Percentiles rank a stretch among this genome's conserved stretches.
Conservation (phyloP, 2,329 filamentous ascomycete species). For the Talaromyces islandicus region DNA sequence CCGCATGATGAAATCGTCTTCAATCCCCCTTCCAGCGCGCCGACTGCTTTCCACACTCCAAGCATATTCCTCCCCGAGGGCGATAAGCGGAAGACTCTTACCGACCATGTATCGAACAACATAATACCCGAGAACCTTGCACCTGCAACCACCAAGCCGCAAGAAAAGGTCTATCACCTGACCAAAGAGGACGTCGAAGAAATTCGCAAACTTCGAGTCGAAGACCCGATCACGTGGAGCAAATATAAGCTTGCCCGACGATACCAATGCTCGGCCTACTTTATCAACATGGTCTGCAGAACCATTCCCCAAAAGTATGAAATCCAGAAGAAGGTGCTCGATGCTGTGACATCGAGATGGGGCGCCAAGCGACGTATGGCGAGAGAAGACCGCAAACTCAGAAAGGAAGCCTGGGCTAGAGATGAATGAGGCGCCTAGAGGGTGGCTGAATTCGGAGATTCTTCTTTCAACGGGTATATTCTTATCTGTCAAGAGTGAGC, state of each 20-base stretch:
- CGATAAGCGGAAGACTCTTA: conserved; percentile 48
- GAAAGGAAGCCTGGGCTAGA: conserved; percentile 56
- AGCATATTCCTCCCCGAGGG: conserved; percentile 56
- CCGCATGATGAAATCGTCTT: conserved; percentile 54
- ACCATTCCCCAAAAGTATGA: conserved; percentile 45
- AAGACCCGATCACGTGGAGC: conserved; percentile 56
- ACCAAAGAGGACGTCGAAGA: conserved; percentile 52
- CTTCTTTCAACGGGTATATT: neutral
- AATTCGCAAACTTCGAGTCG: conserved; percentile 50
- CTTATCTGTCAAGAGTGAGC: neutral
- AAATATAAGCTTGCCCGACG: conserved; percentile 54
- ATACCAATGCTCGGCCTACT: conserved; percentile 58
- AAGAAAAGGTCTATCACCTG: conserved; percentile 58
- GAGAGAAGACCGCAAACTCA: conserved; percentile 54
- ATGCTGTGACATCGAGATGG: conserved; percentile 55
- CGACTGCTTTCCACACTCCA: conserved; percentile 60
- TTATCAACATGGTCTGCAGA: conserved; percentile 55
- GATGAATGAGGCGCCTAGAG: conserved; percentile 40
- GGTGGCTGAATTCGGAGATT: neutral
- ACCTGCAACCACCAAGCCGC: conserved; percentile 43
- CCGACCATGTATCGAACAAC: conserved; percentile 16
- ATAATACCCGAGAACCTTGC: conserved; percentile 32
- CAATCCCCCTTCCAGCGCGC: conserved; percentile 60
- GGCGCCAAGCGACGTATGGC: conserved; percentile 54
- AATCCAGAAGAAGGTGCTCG: conserved; percentile 43